These are phyloP conservation scores for Ganoderma lucidum DNA, from an alignment of 1,284 basidiomycete genomes.

Conservation along the genomic window DNA sequence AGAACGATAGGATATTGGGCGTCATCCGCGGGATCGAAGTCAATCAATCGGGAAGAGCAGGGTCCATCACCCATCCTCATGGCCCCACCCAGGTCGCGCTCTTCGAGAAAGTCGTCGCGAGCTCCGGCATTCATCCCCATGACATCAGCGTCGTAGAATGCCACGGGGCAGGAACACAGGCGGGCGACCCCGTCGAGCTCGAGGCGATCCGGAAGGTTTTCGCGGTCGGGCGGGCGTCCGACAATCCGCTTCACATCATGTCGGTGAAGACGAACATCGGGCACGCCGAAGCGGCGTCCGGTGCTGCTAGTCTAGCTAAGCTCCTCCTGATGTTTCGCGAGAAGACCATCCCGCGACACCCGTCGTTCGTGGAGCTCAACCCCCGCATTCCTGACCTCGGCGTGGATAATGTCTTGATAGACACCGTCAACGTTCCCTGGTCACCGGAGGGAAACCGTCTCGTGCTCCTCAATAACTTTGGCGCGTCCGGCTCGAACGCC, in stretches of 20 bases:
- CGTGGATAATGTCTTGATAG: conserved; percentile 59
- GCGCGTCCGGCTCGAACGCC: conserved; percentile 75
- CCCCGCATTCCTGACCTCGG: conserved; percentile 59
- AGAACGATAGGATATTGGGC: conserved; percentile 71
- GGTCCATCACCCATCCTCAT: conserved; percentile 78
- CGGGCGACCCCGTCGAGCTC: conserved; percentile 72
- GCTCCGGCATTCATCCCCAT: conserved; percentile 52
- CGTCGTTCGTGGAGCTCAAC: conserved; percentile 65
- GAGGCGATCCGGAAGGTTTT: conserved; percentile 69
- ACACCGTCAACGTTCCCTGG: conserved; percentile 54
- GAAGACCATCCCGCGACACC: conserved; percentile 61
- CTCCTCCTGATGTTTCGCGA: conserved; percentile 72
- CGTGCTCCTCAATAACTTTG: conserved; percentile 77
- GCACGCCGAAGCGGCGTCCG: conserved; percentile 78
- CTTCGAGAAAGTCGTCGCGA: conserved; percentile 56
- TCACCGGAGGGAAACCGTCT: conserved; percentile 47
- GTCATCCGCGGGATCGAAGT: conserved; percentile 74
- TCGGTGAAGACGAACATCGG: conserved; percentile 79
- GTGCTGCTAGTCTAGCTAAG: conserved; percentile 74
- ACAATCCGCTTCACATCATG: conserved; percentile 67
- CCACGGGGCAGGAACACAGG: conserved; percentile 74
- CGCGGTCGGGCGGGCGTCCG: conserved; percentile 45
- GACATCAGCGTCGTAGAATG: conserved; percentile 72
- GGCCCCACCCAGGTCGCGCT: conserved; percentile 63
- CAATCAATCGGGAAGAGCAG: conserved; percentile 71